Conservation (phyloP, 306 rosid genomes). For the Albizia julibrissin region DNA sequence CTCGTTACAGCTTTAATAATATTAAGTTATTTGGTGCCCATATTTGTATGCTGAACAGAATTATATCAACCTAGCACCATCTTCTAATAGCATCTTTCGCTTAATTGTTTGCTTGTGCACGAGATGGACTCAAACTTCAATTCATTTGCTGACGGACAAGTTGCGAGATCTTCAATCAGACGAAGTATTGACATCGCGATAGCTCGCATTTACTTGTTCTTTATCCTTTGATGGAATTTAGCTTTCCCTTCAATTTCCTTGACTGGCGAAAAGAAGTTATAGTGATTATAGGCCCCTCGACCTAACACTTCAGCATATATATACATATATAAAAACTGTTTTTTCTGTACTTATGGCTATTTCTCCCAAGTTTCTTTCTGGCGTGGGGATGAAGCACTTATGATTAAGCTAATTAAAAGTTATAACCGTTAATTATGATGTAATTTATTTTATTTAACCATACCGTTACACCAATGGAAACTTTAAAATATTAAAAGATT, state of each 20-base stretch:
- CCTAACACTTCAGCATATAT: background rate
- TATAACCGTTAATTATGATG: background rate
- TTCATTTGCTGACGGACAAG: background rate
- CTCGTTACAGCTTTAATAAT: slow-evolving; percentile 9
- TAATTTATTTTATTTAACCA: background rate
- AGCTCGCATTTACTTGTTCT: background rate
- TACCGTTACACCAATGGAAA: background rate
- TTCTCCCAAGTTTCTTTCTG: background rate
- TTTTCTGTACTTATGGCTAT: background rate
- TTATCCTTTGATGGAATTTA: background rate
- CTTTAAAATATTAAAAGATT: background rate
- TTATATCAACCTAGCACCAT: background rate
- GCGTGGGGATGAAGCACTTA: background rate
- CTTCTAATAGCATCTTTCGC: background rate
- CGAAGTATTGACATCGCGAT: background rate
- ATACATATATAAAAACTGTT: background rate
- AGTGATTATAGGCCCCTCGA: background rate
- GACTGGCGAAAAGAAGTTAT: background rate
- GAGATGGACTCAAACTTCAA: background rate
- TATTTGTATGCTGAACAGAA: background rate
- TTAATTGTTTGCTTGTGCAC: background rate
- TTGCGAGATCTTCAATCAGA: background rate
- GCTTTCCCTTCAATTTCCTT: background rate
- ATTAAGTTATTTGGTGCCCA: background rate
- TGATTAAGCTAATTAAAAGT: background rate